Base-by-base conservation (phyloP, 495 filamentous ascomycete species). In the Xylaria bambusicola region DNA sequence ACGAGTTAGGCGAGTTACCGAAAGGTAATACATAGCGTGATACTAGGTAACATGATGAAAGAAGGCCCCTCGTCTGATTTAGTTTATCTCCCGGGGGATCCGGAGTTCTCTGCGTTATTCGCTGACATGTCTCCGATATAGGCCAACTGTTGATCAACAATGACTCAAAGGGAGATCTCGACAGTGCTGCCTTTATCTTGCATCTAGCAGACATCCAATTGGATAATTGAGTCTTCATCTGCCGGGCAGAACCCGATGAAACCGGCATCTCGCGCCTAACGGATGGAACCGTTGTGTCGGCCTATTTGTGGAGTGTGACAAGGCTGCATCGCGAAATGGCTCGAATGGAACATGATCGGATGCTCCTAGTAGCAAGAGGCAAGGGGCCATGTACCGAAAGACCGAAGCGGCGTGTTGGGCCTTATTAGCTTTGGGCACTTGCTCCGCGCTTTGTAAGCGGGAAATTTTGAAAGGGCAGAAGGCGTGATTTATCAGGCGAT, bases 381-480 rank as follows among this genome's bases (percentile, higher is more conserved):
- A 41, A 12, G 24, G 23, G 51, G 7, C 35, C 12, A n/a, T 44
- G 20, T 0, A 17, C 24, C 51, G 52, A 54, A 54, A 26, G 52
- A 20, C 52, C 52, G 52, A 54, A 54, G 8, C 52, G 26, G 52
- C 38, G 52, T 27, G n/a, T 12, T 9, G 20, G 17, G 17, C 13
- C 36, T 18, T 36, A 44, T 18, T 54, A 10, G 38, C 6, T 44
- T 54, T 33, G 52, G 40, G n/a, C 9, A 33, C 7, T 54, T 29
- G 23, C 52, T 18, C n/a, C 38, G 52, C 38, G 52, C 52, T 54
- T 54, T 27, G 52, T 54, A 54, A 54, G 52, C 52, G 36, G 26
- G 4, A 2, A 21, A 10, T 23, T 44, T 23, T 20, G 31, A 53
- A 35, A 27, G 13, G 6, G 12, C 20, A 40, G 21, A 40, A 41